Evolutionary conservation across 1,284 basidiomycete species (phyloP), one percentile per base, ranked within the genome.

Genomic region (Filobasidium uniguttulatum): DNA sequence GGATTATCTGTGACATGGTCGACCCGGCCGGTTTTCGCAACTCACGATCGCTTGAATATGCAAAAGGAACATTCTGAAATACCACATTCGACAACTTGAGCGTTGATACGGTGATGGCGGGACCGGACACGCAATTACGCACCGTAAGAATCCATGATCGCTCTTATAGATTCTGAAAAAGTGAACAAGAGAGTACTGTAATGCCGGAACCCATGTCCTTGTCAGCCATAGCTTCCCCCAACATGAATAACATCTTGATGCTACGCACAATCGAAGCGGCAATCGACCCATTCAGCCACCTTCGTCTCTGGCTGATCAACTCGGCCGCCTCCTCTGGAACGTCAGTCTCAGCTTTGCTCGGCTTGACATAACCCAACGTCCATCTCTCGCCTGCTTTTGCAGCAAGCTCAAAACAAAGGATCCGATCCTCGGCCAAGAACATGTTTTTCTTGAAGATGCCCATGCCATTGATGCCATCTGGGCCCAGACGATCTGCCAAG

Each of bases 211-310:
- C 12, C 8, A 19, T 8, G 8, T 8, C 8, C 9, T 38, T 20
- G 12, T 19, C 12, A 20, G 12, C 20, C 46, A n/a, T 23, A 40
- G 33, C 20, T 7, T 23, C 10, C 10, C 38, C 20, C 17, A 40
- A 15, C 17, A 19, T 3, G 7, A 9, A 23, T 29, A 30, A 20
- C 6, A 17, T 31, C 26, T 7, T 5, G 22, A n/a, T 22, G 26
- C 34, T 15, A 77, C 81, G 64, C 66, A 85, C 83, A 52, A 96
- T 83, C 2, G 88, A 90, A 8, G 91, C 93, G 31, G 91, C 91
- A 62, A 97, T 96, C 10, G 87, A 93, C 54, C 93, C 93, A 63
- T 98, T 98, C 60, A 97, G 67, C 93, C 90, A 96, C 49, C 91
- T 77, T 37, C 90, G 75, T 3, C 90, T 80, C 63, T 98, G 93